Percentiles rank a stretch among this genome's conserved stretches.
Conservation (phyloP, 2,329 filamentous ascomycete genomes). For the Aciculosporium take region DNA sequence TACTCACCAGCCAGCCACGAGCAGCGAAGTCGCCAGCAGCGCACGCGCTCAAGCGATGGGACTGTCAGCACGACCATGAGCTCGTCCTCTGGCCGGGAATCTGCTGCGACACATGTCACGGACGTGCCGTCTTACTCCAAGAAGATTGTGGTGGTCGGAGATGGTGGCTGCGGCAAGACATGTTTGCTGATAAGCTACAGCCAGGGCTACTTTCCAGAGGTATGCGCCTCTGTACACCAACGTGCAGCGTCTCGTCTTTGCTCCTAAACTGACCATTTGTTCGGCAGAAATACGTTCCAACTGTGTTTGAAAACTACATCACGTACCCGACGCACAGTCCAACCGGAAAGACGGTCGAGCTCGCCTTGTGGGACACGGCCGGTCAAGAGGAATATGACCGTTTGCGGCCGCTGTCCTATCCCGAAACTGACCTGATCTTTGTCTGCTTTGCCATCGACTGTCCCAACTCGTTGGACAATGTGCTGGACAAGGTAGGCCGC, state of each 20-base stretch:
- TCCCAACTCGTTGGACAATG: conserved; percentile 94
- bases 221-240: conserved; percentile 26
- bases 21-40: conserved; percentile 31
- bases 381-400: conserved; percentile 98
- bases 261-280: background rate
- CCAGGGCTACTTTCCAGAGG: conserved; percentile 97
- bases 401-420: conserved; percentile 87
- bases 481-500: conserved; percentile 90
- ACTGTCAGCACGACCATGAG: conserved; percentile 78
- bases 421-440: conserved; percentile 93
- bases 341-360: conserved; percentile 86
- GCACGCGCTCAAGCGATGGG: conserved; percentile 67
- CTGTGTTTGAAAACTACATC: conserved; percentile 99
- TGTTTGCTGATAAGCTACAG: conserved; percentile 97
- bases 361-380: conserved; percentile 96
- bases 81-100: conserved; percentile 59
- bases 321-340: conserved; percentile 82
- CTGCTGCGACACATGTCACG: conserved; percentile 70
- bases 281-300: conserved; percentile 97
- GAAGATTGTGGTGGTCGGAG: conserved; percentile 97
- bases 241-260: background rate
- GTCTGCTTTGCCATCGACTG: conserved; percentile 99
- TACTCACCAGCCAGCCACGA: conserved; percentile 25
- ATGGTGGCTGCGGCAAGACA: conserved; percentile 96
- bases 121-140: conserved; percentile 91